Base-by-base conservation (phyloP, 106 monocot genomes). In the Dioscorea alata region DNA sequence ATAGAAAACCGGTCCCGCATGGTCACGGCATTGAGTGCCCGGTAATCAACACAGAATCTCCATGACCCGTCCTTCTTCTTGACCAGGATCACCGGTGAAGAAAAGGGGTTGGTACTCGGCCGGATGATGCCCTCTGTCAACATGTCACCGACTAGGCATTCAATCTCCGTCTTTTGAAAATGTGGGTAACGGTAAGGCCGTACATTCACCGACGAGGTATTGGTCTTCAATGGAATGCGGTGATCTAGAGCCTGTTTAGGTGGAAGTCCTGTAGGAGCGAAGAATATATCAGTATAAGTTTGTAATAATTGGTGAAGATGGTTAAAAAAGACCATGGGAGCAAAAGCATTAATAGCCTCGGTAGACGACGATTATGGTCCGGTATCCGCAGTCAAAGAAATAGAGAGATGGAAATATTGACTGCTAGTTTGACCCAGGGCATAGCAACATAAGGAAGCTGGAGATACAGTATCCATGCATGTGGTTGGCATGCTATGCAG, bases 21-120 rank as follows among this genome's bases (percentile, higher is more conserved):
- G 4, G 62, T 62, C 4, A 62, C 7, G 8, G 24, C 62, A 32
- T 62, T 62, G 25, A 62, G 33, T 28, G 5, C 25, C 31, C 62
- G 4, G 62, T 62, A 62, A 62, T 62, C 62, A 7, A 24, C 23
- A 14, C 62, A 62, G 16, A 62, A 62, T 6, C 62, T 21, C 62
- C 62, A 62, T 14, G 62, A 23, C 7, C 24, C 5, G 25, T 62
- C 62, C 14, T 62, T 62, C 62, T 62, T 62, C 33, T 62, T 21
- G 9, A 23, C 62, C 4, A 62, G 25, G 24, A 62, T 28, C 8
- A 62, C 62, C 31, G 62, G 62, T 23, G 62, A 13, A 24, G 62
- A 22, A 14, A 62, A 62, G 12, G 23, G 12, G 8, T 14, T 28
- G 16, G 9, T 16, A 28, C 24, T 62, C 6, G 24, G 4, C 33